Base-by-base conservation (phyloP, 352 stramenopile species). In the Salisapilia sapeloensis region DNA sequence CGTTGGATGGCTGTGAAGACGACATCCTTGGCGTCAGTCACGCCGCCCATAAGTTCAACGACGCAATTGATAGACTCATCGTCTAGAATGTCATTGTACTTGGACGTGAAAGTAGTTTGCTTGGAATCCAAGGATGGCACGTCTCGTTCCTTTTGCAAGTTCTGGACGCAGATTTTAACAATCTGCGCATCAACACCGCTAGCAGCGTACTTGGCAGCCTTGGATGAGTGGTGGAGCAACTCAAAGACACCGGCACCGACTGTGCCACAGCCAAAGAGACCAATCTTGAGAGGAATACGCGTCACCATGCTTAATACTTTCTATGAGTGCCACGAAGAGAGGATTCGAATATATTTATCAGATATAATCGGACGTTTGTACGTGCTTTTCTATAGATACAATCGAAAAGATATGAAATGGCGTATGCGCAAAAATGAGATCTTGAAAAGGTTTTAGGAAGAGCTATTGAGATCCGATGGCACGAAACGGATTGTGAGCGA, bases 21-120 rank as follows among this genome's bases (percentile, higher is more conserved):
- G 14, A 96, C 82, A 34, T 87, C 65, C 51, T 96, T 97, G 23
- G 90, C 89, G 31, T 93, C 62, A n/a, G 82, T 92, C 18, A 93
- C 71, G 36, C 92, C 91, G 38, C 91, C 92, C 74, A 97, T 97
- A 43, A 96, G 78, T 60, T 97, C 91, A 19, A 98, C 74, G 13
- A 98, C 61, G 47, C 91, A 93, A 56, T 98, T 96, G 45, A 98
- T 96, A 24, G 36, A 66, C 26, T 59, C 29, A 62, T 98, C 92
- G 19, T 93, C 53, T 7, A 97, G 45, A 40, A 97, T 95, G 38
- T 87, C 71, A 31, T 50, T 44, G 53, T 81, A 82, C 39, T 35
- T 77, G 29, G 50, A 60, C 11, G 67, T 87, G 46, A 87, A 67
- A 22, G 49, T 56, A 2, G 50, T 67, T 26, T 60, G 50, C 13